phyloP scores from a whole-genome alignment of 1,284 basidiomycete species.

The Naganishia albida region DNA sequence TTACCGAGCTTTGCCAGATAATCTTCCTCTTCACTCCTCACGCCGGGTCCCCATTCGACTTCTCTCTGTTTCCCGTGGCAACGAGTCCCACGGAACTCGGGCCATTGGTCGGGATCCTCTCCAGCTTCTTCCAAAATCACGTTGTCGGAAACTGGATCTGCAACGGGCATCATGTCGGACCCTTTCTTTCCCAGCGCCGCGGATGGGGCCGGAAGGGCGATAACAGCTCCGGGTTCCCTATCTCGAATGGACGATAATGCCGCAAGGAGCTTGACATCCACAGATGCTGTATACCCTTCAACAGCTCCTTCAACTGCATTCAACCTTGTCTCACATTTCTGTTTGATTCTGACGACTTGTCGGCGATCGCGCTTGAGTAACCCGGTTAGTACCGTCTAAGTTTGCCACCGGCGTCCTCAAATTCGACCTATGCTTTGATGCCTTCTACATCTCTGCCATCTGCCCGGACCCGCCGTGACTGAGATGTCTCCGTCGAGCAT shows the following conservation, averaged over 20 bases:
- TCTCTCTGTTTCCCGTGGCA: neutral
- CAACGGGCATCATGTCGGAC: neutral
- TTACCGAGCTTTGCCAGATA: slow-evolving; percentile 30
- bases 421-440: too few species aligned
- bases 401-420: neutral
- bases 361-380: neutral
- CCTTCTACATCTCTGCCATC: too few species aligned
- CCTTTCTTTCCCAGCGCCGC: neutral
- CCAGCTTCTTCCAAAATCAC: slow-evolving; percentile 16
- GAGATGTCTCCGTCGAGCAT: too few species aligned
- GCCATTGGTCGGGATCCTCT: slow-evolving; percentile 30
- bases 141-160: neutral
- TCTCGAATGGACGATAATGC: too few species aligned
- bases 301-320: too few species aligned
- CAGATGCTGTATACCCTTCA: too few species aligned
- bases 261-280: too few species aligned
- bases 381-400: neutral
- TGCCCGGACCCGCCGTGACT: too few species aligned
- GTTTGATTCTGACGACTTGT: neutral
- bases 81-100: slow-evolving; percentile 18
- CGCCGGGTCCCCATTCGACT: slow-evolving; percentile 18
- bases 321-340: neutral
- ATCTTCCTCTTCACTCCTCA: slow-evolving; percentile 32
- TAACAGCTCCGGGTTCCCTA: too few species aligned
- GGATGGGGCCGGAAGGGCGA: neutral